A percentile compares a stretch with the other conserved stretches of the same genome.
These are phyloP conservation scores for Magnolia changhungtana DNA, from an alignment of 164 flowering plant species.

Conservation along the genomic window DNA sequence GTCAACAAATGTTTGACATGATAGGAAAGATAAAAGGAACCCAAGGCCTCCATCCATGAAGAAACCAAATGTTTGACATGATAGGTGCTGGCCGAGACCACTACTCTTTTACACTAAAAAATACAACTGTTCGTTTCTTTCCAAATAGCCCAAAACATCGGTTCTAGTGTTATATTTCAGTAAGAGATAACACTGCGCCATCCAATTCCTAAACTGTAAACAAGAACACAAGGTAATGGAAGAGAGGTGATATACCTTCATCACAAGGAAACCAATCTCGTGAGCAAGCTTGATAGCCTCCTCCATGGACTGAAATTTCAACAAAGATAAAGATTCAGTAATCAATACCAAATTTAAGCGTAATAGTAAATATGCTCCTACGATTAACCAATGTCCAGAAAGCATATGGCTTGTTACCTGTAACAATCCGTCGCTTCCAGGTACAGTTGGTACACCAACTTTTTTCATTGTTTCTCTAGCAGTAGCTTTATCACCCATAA, in stretches of 20 bases:
- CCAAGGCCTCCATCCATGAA: too few species aligned
- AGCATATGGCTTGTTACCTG: slow-evolving; percentile 42
- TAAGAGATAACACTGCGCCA: too few species aligned
- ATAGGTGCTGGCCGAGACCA: too few species aligned
- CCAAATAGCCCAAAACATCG: too few species aligned
- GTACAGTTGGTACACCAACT: slow-evolving; percentile 99
- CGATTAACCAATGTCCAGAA: neutral
- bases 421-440: slow-evolving; percentile 93
- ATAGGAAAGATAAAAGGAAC: too few species aligned
- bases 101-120: too few species aligned
- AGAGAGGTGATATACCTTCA: slow-evolving; percentile 63
- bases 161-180: too few species aligned
- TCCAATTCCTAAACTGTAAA: too few species aligned
- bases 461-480: slow-evolving; percentile 98
- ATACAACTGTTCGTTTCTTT: too few species aligned
- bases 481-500: slow-evolving; percentile 98
- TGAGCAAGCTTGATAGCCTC: slow-evolving; percentile 81
- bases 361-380: neutral
- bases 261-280: slow-evolving; percentile 91
- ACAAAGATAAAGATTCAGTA: slow-evolving; percentile 5
- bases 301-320: slow-evolving; percentile 68
- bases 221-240: too few species aligned
- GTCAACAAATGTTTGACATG: too few species aligned
- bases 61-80: too few species aligned
- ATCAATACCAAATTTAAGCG: neutral